These are phyloP conservation scores for Geotrichum macrosporum DNA, from an alignment of 1,139 yeast species.

Conservation along the genomic window DNA sequence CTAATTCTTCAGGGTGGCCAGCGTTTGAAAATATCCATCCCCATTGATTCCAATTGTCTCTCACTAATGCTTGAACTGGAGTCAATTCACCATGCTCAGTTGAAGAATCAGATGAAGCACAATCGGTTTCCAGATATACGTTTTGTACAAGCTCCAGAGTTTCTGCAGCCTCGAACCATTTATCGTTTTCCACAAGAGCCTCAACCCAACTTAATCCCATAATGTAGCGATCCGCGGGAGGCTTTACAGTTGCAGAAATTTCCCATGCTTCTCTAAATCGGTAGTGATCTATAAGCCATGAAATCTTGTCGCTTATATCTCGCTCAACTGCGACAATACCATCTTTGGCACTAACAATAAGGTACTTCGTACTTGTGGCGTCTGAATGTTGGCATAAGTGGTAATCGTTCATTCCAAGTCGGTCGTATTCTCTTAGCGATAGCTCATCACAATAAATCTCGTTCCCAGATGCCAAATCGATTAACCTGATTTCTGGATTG, in stretches of 20 bases:
- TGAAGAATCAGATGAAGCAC: conserved; percentile 8
- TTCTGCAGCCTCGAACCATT: conserved; percentile 56
- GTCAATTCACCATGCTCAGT: conserved; percentile 22
- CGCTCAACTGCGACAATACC: conserved; percentile 72
- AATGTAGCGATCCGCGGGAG: conserved; percentile 49
- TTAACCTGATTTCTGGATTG: conserved; percentile 68
- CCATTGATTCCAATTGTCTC: conserved; percentile 65
- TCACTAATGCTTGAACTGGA: conserved; percentile 4
- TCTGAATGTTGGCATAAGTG: conserved; percentile 41
- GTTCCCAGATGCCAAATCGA: conserved; percentile 62
- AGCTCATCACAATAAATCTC: conserved; percentile 83
- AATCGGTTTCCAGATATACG: conserved; percentile 29
- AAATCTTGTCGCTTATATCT: conserved; percentile 59
- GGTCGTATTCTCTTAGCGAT: conserved; percentile 54
- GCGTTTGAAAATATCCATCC: conserved; percentile 51
- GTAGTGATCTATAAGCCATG: conserved; percentile 63
- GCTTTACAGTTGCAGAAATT: conserved; percentile 56
- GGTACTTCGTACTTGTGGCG: conserved; percentile 45
- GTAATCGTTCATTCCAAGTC: conserved; percentile 76
- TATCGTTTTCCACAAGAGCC: conserved; percentile 45
- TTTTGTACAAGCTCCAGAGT: conserved; percentile 47
- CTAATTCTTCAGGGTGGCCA: conserved; percentile 47
- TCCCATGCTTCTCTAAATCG: conserved; percentile 70
- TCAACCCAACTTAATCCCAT: conserved; percentile 65
- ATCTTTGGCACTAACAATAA: conserved; percentile 74